These are phyloP conservation scores for Inosperma sp. DNA, from an alignment of 768 basidiomycete species.

Conservation along the genomic window DNA sequence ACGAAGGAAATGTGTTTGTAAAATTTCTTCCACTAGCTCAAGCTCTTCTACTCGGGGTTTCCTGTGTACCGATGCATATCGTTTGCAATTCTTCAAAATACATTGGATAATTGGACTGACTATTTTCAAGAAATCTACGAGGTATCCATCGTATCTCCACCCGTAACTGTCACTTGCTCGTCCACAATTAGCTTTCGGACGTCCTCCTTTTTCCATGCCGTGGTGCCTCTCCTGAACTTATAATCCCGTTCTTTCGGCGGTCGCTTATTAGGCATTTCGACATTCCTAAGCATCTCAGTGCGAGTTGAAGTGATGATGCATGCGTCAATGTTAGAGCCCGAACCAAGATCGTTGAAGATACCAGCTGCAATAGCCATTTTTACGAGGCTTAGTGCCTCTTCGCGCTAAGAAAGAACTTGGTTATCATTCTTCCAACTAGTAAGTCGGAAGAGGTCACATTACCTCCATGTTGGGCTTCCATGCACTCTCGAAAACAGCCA, in stretches of 20 bases:
- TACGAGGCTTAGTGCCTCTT: conserved; percentile 78
- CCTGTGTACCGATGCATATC: no score
- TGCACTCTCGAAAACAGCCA: conserved; percentile 91
- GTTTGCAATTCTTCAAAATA: no score
- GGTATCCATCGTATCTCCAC: conserved; percentile 77
- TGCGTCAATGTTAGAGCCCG: conserved; percentile 95
- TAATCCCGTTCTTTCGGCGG: conserved; percentile 70
- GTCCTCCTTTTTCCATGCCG: conserved; percentile 80
- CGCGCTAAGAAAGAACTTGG: conserved; percentile 51
- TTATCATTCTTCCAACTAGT: not conserved
- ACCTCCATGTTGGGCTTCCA: conserved; percentile 86
- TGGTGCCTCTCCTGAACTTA: conserved; percentile 80
- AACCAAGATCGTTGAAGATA: conserved; percentile 99
- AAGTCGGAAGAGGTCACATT: not conserved
- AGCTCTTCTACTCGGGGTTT: no score
- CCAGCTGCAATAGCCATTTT: conserved; percentile 86
- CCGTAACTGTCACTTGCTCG: conserved; percentile 58
- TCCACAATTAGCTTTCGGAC: conserved; percentile 66
- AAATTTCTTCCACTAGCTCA: no score
- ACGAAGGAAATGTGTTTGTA: no score
- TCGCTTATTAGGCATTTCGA: conserved; percentile 85
- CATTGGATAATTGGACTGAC: no score
- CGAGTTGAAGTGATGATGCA: conserved; percentile 85
- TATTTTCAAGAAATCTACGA: conserved; percentile 50
- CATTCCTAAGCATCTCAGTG: conserved; percentile 93